Base-by-base conservation (phyloP, 2,329 filamentous ascomycete species). In the Colletotrichum musae region DNA sequence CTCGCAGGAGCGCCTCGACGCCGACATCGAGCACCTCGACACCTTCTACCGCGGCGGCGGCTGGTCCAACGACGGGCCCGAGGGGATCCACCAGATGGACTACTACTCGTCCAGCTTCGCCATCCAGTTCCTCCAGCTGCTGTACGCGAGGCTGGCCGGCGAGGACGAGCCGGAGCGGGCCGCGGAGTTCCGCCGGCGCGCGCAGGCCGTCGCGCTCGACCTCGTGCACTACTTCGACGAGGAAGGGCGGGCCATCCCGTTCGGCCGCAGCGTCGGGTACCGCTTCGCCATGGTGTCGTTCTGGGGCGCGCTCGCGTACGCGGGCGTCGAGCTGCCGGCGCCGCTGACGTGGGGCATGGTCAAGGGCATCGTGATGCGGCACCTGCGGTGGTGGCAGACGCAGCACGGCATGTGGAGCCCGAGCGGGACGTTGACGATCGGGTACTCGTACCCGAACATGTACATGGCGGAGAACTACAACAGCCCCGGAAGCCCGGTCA, bases 221-320 rank as follows among this genome's bases (percentile, higher is more conserved):
- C 89, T 94, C 71, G 86, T 91, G 4, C 91, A 94, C 80, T 95
- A 94, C 78, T 94, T 93, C 70, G 92, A 94, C 74, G 85, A 89
- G 9, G 86, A 93, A 77, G 93, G 90, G 5, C 86, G 92, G 26
- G 87, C 91, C 2, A 92, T 94, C 59, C 93, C 93, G 0, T 95
- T 94, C 73, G 93, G 93, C 4, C 88, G 93, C 56, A 93, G 91
- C 60, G 87, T 95, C 58, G 93, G 92, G 6, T 95, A 95, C 77
- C 88, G 93, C n/a, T 95, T 94, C 78, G 93, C 92, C 57, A 94
- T 94, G 90, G 90, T 92, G n/a, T 92, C 90, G 0, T 95, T 95
- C 81, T 95, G 93, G 93, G 91, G 92, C 13, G 91, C 92, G 0
- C 80, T 94, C 32, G 93, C 92, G 1, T 94, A 94, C 74, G 92